Conservation (phyloP, 106 monocot species). For the Amphibolis antarctica region DNA sequence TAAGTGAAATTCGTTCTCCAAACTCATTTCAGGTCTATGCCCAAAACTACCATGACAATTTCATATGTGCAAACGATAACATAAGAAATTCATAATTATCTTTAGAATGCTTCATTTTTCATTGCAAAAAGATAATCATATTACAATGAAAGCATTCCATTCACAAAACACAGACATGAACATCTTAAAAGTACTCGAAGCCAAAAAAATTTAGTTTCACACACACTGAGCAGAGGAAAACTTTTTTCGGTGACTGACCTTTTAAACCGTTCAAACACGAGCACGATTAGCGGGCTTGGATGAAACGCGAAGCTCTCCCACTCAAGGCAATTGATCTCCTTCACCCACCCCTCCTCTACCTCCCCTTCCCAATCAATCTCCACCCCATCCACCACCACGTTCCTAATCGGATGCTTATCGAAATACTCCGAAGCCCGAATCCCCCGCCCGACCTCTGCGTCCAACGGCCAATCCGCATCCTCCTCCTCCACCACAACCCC, state of each 20-base stretch:
- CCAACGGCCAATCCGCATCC: constrained; percentile 70
- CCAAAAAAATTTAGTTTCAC: no score
- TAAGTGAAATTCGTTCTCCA: neutral
- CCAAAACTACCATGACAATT: no score
- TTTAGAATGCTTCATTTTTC: no score
- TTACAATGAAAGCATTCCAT: no score
- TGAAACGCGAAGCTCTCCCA: constrained; percentile 97
- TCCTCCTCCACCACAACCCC: constrained; percentile 56
- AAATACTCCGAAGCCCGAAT: constrained; percentile 89
- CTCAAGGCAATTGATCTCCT: constrained; percentile 97
- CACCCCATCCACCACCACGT: constrained; percentile 73
- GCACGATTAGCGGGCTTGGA: constrained; percentile 85
- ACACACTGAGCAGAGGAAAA: no score
- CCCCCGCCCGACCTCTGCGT: constrained; percentile 92
- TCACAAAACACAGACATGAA: no score
- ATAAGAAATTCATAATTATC: no score
- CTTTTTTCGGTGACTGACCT: constrained; percentile 27
- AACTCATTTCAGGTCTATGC: no score
- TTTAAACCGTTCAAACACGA: constrained; percentile 67
- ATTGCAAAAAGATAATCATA: no score
- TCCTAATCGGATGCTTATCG: constrained; percentile 78
- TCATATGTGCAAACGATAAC: no score
- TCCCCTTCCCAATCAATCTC: constrained; percentile 98
- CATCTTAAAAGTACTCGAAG: no score
- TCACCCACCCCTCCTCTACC: constrained; percentile 77